phyloP scores from a whole-genome alignment of 768 basidiomycete species.

The Boletus pseudopeckii region DNA sequence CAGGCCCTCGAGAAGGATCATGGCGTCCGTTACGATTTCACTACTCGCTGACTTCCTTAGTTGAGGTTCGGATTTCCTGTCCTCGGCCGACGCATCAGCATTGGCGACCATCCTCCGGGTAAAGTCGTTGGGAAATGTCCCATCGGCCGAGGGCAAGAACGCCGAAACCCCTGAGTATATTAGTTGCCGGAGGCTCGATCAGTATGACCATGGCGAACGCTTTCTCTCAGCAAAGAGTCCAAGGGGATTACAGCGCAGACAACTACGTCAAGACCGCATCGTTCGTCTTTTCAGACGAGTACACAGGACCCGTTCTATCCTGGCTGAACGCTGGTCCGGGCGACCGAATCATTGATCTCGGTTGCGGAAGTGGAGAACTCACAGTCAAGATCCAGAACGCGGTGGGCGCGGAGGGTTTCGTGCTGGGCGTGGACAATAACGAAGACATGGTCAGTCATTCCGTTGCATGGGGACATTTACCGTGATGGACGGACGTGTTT shows the following conservation, averaged over 20 bases:
- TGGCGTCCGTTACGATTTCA: not conserved
- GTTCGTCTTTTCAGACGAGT: slow-evolving; percentile 60
- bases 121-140: not conserved
- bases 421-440: slow-evolving; percentile 70
- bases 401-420: slow-evolving; percentile 50
- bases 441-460: slow-evolving; percentile 62
- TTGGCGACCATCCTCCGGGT: not conserved
- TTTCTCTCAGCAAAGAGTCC: not conserved
- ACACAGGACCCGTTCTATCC: slow-evolving; percentile 51
- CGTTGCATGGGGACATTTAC: not conserved
- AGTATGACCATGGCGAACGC: slow-evolving; percentile 7
- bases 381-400: slow-evolving; percentile 53
- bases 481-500: not conserved
- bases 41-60: not conserved
- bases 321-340: slow-evolving; percentile 63
- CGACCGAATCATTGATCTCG: slow-evolving; percentile 70
- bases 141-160: slow-evolving; percentile 21
- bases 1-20: too few species aligned
- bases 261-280: slow-evolving; percentile 61
- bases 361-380: slow-evolving; percentile 82
- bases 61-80: slow-evolving; percentile 8
- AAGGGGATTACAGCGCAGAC: slow-evolving; percentile 54
- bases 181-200: not conserved
- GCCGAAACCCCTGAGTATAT: slow-evolving; percentile 15
- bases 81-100: slow-evolving; percentile 17